Conservation (phyloP, 768 basidiomycete species). For the Xerocomellus amylosporus region DNA sequence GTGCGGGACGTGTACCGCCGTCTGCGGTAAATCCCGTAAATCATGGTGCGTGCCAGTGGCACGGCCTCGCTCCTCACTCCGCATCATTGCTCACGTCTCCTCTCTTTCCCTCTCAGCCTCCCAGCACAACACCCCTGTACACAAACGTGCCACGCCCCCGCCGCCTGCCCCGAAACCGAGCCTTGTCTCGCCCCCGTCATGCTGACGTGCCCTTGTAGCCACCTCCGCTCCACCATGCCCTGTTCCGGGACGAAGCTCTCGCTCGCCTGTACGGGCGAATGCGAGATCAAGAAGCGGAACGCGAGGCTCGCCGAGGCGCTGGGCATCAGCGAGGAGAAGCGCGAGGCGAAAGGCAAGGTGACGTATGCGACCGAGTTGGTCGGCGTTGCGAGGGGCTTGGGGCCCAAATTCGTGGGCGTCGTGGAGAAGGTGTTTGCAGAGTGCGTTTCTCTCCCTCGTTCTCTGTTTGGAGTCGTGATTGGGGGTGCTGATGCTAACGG, state of each 20-base stretch:
- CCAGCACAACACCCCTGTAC: slow-evolving; percentile 75
- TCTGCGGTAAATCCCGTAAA: slow-evolving; percentile 85
- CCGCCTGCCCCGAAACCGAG: slow-evolving; percentile 74
- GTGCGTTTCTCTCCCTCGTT: too few relatives aligned
- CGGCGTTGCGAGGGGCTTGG: slow-evolving; percentile 46
- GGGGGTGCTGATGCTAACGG: neutral
- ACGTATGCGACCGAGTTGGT: slow-evolving; percentile 64
- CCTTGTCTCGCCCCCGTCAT: slow-evolving; percentile 70
- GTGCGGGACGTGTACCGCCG: slow-evolving; percentile 73
- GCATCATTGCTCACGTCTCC: neutral
- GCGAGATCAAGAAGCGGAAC: slow-evolving; percentile 81
- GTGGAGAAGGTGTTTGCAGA: slow-evolving; percentile 85
- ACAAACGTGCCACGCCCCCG: slow-evolving; percentile 82
- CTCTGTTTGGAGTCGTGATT: too few relatives aligned
- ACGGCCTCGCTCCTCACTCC: neutral
- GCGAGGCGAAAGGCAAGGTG: slow-evolving; percentile 38
- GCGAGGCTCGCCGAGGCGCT: slow-evolving; percentile 87
- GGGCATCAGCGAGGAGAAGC: slow-evolving; percentile 65
- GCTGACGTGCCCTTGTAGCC: slow-evolving; percentile 79
- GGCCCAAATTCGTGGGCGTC: slow-evolving; percentile 60
- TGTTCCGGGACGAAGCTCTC: slow-evolving; percentile 55
- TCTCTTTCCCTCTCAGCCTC: slow-evolving; percentile 39
- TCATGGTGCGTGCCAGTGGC: slow-evolving; percentile 68
- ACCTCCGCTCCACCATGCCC: slow-evolving; percentile 66
- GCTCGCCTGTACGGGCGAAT: slow-evolving; percentile 81